Evolutionary conservation across 768 basidiomycete species (phyloP).

Genomic region (Mrakia hoshinonis): DNA sequence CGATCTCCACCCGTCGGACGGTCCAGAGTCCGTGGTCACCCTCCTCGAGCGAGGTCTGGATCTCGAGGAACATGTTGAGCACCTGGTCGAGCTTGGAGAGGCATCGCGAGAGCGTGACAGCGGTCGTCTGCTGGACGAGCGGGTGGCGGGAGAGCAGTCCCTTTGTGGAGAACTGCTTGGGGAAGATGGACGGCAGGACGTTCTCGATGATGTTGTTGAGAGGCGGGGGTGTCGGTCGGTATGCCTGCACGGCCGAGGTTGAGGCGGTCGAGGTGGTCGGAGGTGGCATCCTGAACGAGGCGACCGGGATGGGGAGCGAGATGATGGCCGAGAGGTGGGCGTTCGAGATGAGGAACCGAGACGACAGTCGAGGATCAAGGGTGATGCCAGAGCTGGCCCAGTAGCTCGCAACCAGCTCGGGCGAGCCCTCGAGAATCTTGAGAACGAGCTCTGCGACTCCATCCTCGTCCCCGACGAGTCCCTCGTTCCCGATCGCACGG

Average conservation of each 20-base stretch:
- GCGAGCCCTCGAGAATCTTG: constrained; percentile 70
- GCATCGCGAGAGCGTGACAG: constrained; percentile 65
- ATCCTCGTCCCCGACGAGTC: constrained; percentile 67
- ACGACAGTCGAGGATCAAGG: constrained; percentile 75
- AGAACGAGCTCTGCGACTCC: constrained; percentile 75
- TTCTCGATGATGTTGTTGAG: constrained; percentile 64
- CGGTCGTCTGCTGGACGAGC: constrained; percentile 78
- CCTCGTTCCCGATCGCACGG: constrained; percentile 51
- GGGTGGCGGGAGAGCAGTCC: constrained; percentile 60
- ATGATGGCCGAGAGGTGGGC: constrained; percentile 69
- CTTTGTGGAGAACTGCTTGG: constrained; percentile 66
- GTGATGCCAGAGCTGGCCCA: constrained; percentile 63
- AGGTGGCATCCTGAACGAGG: constrained; percentile 51
- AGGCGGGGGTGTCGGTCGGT: constrained; percentile 67
- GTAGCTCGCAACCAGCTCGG: constrained; percentile 75
- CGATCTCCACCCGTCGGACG: constrained; percentile 57
- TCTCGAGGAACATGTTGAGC: constrained; percentile 45
- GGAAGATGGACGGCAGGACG: constrained; percentile 62
- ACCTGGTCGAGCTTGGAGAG: constrained; percentile 62
- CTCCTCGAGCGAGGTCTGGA: constrained; percentile 54
- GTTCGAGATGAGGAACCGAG: constrained; percentile 76
- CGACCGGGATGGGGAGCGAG: constrained; percentile 60
- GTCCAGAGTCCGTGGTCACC: constrained; percentile 64
- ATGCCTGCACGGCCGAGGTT: constrained; percentile 34
- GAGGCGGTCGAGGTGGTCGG: constrained; percentile 35